These are phyloP conservation scores for Lophiotrema nucula DNA, from an alignment of 495 filamentous ascomycete species.

Conservation along the genomic window DNA sequence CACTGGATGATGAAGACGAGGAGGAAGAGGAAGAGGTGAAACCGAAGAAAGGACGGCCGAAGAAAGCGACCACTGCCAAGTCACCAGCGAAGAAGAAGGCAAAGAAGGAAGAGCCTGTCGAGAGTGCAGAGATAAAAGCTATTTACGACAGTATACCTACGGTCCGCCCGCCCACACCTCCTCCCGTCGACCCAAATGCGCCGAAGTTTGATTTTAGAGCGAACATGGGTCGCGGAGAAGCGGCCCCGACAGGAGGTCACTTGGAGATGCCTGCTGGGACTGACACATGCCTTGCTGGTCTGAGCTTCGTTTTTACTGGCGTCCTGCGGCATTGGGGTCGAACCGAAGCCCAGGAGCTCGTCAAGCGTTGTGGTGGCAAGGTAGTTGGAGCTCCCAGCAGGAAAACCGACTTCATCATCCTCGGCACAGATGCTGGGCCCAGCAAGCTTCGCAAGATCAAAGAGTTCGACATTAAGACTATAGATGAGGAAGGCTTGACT, in stretches of 20 bases:
- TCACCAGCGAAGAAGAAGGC: constrained; percentile 52
- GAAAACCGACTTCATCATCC: constrained; percentile 91
- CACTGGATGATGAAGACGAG: constrained; percentile 47
- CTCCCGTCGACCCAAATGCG: constrained; percentile 54
- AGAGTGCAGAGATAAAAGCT: constrained; percentile 66
- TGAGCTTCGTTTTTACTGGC: constrained; percentile 97
- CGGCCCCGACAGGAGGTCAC: constrained; percentile 55
- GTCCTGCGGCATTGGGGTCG: constrained; percentile 73
- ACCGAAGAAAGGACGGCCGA: constrained; percentile 37
- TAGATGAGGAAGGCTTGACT: constrained; percentile 89
- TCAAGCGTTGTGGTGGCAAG: constrained; percentile 92
- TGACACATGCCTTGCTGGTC: constrained; percentile 88
- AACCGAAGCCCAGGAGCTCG: constrained; percentile 80
- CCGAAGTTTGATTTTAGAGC: constrained; percentile 75
- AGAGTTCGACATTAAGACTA: constrained; percentile 75
- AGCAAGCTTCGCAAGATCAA: constrained; percentile 89
- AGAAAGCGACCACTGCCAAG: constrained; percentile 28
- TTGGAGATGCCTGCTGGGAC: constrained; percentile 78
- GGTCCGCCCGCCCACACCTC: constrained; percentile 77
- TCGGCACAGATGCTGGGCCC: constrained; percentile 88
- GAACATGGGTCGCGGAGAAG: constrained; percentile 20
- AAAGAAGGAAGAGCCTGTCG: constrained; percentile 55
- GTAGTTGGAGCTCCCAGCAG: constrained; percentile 79
- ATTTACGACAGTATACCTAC: constrained; percentile 87
- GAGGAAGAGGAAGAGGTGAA: constrained; percentile 49